Base-by-base conservation (phyloP, 2,329 filamentous ascomycete species). In the Ophiostoma tasmaniense region DNA sequence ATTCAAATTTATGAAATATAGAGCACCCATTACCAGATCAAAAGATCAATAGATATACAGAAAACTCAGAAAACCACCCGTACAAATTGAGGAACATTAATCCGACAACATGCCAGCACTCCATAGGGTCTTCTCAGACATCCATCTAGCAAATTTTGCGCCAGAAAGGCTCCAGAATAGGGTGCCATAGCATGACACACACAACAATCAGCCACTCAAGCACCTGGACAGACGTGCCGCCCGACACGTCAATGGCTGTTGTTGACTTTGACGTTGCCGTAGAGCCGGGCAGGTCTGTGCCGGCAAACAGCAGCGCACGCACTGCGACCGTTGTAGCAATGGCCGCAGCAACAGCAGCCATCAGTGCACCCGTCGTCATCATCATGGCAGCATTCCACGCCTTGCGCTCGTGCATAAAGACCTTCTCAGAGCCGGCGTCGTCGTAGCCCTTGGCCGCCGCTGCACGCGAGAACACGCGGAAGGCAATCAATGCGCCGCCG, bases 131-230 rank as follows among this genome's bases (percentile, higher is more conserved):
- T n/a, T 7, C 42, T 0, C 11, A 13, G n/a, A 8, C n/a, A 61
- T 14, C 25, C 22, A 42, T 17, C 61, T 64, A 69, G 35, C 67
- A 35, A 4, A 71, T 8, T 62, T 59, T 66, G 7, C 62, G 67
- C 71, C 71, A 73, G 20, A 72, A 55, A 6, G 66, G 45, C n/a
- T 65, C 67, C 22, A 73, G 68, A 13, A 72, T 61, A 28, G 69
- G 45, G 45, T 74, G 72, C 73, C 73, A 73, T 13, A 67, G 50
- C 22, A 73, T 66, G 33, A 71, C 69, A 28, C 73, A 67, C 1
- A 64, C 59, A 1, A 74, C 73, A 30, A 72, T 65, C 14, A 74
- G 37, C 73, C 73, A 74, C 69, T 70, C 67, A 37, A 74, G 70
- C 25, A 72, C 69, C 68, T 72, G 72, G 52, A 73, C 52, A 13